Conservation (phyloP, 2,329 filamentous ascomycete species). For the Fusarium miscanthi region DNA sequence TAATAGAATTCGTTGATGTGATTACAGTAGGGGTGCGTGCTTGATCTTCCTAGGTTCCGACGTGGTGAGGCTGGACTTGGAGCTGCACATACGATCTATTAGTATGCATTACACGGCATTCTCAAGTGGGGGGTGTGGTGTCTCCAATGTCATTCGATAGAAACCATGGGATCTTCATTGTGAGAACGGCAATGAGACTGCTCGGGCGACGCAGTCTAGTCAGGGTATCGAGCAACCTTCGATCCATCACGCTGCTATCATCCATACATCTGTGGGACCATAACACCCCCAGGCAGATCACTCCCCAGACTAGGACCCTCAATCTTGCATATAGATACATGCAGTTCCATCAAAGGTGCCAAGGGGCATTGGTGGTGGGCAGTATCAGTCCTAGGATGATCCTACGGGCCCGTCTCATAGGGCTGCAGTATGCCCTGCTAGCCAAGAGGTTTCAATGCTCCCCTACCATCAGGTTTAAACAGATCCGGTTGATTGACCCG, state of each 20-base stretch:
- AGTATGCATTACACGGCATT: not conserved
- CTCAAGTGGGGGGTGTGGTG: fast-evolving
- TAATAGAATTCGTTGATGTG: fast-evolving
- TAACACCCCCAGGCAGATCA: too few species aligned
- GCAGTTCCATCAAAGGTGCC: not conserved
- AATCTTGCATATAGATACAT: not conserved
- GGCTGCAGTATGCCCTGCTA: not conserved
- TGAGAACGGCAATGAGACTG: not conserved
- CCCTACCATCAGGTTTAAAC: fast-evolving
- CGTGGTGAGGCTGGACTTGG: not conserved
- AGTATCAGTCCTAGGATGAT: not conserved
- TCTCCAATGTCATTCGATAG: not conserved
- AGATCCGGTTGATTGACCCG: fast-evolving
- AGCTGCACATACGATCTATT: not conserved
- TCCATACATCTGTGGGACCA: not conserved
- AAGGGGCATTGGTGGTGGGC: not conserved
- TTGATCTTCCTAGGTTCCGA: not conserved
- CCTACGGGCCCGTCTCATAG: not conserved
- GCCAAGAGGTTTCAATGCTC: not conserved
- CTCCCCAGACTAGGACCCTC: fast-evolving
- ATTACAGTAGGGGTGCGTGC: fast-evolving
- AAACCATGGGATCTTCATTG: fast-evolving
- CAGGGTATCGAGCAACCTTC: not conserved
- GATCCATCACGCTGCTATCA: not conserved
- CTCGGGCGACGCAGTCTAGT: not conserved